These are phyloP conservation scores for Leccinum disarticulatum DNA, from an alignment of 768 basidiomycete genomes.

Conservation along the genomic window DNA sequence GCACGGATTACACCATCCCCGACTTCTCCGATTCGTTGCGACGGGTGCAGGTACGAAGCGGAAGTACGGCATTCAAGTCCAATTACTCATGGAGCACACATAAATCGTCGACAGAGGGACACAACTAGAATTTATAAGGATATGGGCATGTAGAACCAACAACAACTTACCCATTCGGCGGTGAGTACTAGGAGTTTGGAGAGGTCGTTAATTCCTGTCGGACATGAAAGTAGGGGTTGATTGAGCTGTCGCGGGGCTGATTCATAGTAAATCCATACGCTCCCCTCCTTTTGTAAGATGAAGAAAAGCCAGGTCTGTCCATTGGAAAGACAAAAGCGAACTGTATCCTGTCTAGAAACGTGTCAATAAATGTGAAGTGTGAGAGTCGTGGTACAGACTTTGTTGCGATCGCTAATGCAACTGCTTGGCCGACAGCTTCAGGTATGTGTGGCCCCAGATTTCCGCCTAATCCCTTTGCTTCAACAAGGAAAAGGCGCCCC, in stretches of 20 bases:
- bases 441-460: not conserved
- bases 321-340: not conserved
- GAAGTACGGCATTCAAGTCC: too few species aligned
- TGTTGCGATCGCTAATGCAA: not conserved
- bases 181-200: not conserved
- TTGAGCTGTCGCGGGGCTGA: not conserved
- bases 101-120: too few species aligned
- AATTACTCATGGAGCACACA: too few species aligned
- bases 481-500: not conserved
- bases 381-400: not conserved
- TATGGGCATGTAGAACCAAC: too few species aligned
- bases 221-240: not conserved
- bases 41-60: too few species aligned
- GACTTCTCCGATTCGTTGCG: too few species aligned
- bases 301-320: not conserved
- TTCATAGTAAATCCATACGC: not conserved
- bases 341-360: not conserved
- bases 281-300: not conserved
- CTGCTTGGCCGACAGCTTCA: not conserved
- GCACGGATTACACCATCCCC: too few species aligned
- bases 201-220: not conserved
- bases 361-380: not conserved
- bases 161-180: not conserved
- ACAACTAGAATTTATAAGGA: too few species aligned
- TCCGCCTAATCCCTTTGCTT: not conserved